Base-by-base conservation (phyloP, 2,329 filamentous ascomycete genomes). In the Rosellinia necatrix region DNA sequence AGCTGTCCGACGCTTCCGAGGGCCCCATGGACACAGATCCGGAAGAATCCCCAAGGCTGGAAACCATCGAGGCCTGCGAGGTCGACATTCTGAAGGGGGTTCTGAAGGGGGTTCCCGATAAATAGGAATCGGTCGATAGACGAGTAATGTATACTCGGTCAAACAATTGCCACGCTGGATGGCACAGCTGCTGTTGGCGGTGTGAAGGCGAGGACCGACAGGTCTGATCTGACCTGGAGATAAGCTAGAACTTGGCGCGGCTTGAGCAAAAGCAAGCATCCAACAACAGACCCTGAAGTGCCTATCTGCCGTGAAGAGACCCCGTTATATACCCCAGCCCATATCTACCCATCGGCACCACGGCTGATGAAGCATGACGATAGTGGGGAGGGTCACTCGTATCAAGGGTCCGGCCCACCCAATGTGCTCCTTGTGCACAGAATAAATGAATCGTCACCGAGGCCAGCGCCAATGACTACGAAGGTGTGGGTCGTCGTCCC, bases 1-100 rank as follows among this genome's bases (percentile, higher is more conserved):
- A 66, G 58, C 59, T 64, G 17, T 38, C 29, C 1, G 58, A 48
- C 7, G 27, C 12, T 21, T 67, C 65, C n/a, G 57, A 59, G 5
- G 64, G 65, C 29, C 58, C 53, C 22, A 48, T 37, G 44, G 5
- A 21, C 15, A 29, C 5, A 8, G 25, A 34, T 13, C 17, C 9
- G 7, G 47, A 48, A 27, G 48, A 43, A 12, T 17, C 30, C 38
- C 40, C 35, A 13, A 19, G 13, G 37, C 29, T 13, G 19, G 43
- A 38, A 41, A 19, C 19, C 1, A 21, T 10, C 13, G 46, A 44
- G 37, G 27, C 6, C 15, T 44, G 6, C 2, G 53, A 49, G 24
- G 44, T n/a, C 3, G 54, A 53, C 50, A 57, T 52, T n/a, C n/a
- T 42, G 54, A 35, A 15, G 34, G 24, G 21, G 22, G 15, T 46